Evolutionary conservation across 805 yeast species (phyloP), one percentile per base, ranked within the genome.

Genomic region (Blastobotrys parvus): DNA sequence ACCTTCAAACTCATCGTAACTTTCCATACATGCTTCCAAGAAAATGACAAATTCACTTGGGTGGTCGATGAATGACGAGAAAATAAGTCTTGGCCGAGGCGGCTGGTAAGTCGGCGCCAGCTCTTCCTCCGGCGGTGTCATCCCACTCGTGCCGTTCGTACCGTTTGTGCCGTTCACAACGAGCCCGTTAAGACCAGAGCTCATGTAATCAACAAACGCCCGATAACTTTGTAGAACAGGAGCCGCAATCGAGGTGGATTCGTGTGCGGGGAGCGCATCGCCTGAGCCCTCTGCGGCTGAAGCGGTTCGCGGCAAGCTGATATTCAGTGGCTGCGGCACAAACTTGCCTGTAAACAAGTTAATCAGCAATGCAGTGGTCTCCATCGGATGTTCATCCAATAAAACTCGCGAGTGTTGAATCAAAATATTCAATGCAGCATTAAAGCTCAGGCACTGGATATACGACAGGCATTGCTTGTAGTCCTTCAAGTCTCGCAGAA

Each of bases 31-130:
- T 0, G 97, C 97, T 59, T 92, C 98, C 44, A 92, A 62, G 49
- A 92, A 92, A 5, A 85, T 83, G 20, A 89, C 92, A 69, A 92
- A 90, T 56, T 89, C 92, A 55, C 80, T 75, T 0, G 92, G 88
- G 57, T 83, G 86, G 51, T 80, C 75, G n/a, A 84, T 77, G 59
- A 92, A 92, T 1, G 94, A 78, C 2, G 90, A 80, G 57, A 87
- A 92, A 1, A 90, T 84, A 32, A 90, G 69, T 36, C 88, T 72
- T 4, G 97, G 97, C 41, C 80, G 73, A 2, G 98, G 98, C 1
- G 97, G 96, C 41, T 81, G 80, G 60, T 92, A 92, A 56, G 69
- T 23, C n/a, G 46, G 40, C 23, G 38, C 50, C 33, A 10, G 17
- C 7, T 43, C 35, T 18, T 43, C 48, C 1, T 50, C 46, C 4